phyloP scores from a whole-genome alignment of 768 basidiomycete species.

The Leccinum obscurum region DNA sequence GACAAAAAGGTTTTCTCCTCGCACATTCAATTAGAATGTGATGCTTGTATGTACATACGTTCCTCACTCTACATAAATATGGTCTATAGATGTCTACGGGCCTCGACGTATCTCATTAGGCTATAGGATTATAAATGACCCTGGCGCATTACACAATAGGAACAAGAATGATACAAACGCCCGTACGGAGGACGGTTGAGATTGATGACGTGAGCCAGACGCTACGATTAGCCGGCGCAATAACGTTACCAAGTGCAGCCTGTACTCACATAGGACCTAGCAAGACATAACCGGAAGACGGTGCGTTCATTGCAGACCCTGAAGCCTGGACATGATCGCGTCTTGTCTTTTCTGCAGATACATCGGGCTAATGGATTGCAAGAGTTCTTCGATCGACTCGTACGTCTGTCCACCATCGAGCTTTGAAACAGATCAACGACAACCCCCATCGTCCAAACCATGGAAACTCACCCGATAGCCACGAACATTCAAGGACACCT shows the following conservation, averaged over 20 bases:
- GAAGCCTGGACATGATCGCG: conserved; percentile 47
- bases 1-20: conserved; percentile 12
- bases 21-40: neutral
- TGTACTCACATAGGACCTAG: conserved; percentile 10
- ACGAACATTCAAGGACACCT: conserved; percentile 47
- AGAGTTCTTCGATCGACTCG: conserved; percentile 61
- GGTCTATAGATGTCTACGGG: neutral
- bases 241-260: neutral
- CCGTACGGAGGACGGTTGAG: neutral
- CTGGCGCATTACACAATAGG: conserved; percentile 17
- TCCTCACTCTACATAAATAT: neutral
- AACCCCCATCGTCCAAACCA: neutral
- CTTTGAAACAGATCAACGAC: conserved; percentile 21
- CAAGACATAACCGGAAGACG: neutral
- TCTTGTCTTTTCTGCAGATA: conserved; percentile 51
- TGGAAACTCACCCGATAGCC: conserved; percentile 54
- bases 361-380: conserved; percentile 54
- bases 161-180: conserved; percentile 3
- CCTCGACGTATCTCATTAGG: neutral
- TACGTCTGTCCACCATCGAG: conserved; percentile 35
- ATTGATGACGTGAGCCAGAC: neutral
- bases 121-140: neutral
- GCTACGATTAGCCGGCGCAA: conserved; percentile 5
- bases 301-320: conserved; percentile 36
- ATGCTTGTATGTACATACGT: neutral